These are phyloP conservation scores for Uncinocarpus reesii DNA, from an alignment of 2,329 filamentous ascomycete genomes.

Conservation along the genomic window DNA sequence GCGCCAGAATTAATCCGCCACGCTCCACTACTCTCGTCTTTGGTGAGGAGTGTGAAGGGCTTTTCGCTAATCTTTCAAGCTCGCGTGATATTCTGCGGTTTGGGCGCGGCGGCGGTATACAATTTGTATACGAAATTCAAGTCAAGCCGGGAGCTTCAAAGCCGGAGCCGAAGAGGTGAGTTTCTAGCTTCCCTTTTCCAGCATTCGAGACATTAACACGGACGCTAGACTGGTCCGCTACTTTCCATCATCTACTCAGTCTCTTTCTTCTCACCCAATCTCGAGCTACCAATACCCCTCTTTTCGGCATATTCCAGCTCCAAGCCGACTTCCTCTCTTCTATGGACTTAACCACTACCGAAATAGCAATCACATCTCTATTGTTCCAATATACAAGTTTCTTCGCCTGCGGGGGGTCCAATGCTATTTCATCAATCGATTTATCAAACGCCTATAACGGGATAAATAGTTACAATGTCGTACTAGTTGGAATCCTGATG, in stretches of 20 bases:
- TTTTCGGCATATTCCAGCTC: conserved; percentile 65
- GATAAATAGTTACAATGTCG: conserved; percentile 65
- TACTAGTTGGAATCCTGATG: conserved; percentile 71
- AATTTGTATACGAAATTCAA: conserved; percentile 19
- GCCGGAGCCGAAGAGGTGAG: not conserved
- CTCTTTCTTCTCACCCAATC: conserved; percentile 81
- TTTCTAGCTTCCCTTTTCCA: not conserved
- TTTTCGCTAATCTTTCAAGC: conserved; percentile 42
- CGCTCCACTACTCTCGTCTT: conserved; percentile 25
- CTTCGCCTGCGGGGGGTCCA: conserved; percentile 83
- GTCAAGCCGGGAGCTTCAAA: not conserved
- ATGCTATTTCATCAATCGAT: conserved; percentile 92
- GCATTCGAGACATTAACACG: conserved; percentile 1
- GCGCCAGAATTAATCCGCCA: conserved; percentile 64
- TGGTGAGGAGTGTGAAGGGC: conserved; percentile 32
- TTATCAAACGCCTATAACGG: conserved; percentile 94
- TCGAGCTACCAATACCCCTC: conserved; percentile 69
- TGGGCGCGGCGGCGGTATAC: conserved; percentile 28
- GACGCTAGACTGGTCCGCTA: conserved; percentile 18
- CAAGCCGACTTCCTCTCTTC: conserved; percentile 46
- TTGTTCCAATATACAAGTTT: conserved; percentile 74
- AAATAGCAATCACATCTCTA: conserved; percentile 60
- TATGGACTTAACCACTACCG: conserved; percentile 36
- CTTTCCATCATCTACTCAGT: conserved; percentile 59
- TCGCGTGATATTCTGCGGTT: conserved; percentile 41